phyloP scores from a whole-genome alignment of 2,329 filamentous ascomycete species.

The Xylariaceae sp. region DNA sequence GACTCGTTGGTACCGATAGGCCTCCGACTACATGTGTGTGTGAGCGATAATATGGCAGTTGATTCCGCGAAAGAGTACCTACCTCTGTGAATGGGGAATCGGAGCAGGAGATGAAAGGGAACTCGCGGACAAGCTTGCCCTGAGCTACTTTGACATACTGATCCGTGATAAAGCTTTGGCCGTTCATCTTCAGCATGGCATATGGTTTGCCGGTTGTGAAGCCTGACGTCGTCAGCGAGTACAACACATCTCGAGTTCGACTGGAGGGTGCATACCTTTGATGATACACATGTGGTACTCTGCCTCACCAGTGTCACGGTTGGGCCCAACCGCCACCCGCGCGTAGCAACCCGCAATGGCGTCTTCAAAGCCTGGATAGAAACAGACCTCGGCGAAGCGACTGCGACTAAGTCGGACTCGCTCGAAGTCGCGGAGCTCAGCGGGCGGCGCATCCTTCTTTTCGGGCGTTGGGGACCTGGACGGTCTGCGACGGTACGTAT shows the following conservation, averaged over 20 bases:
- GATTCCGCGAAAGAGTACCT: conserved; percentile 22
- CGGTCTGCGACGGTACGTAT: conserved; percentile 44
- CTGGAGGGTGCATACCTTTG: conserved; percentile 57
- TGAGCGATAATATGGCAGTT: conserved; percentile 16
- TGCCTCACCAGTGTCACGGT: conserved; percentile 63
- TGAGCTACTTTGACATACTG: conserved; percentile 79
- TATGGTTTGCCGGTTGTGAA: conserved; percentile 80
- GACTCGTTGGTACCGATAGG: conserved; percentile 73
- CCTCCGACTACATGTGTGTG: conserved; percentile 58
- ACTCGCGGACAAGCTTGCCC: conserved; percentile 78
- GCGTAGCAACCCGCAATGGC: conserved; percentile 80
- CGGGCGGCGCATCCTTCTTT: conserved; percentile 62
- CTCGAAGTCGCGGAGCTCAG: conserved; percentile 77
- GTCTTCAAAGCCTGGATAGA: conserved; percentile 84
- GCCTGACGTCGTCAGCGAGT: conserved; percentile 41
- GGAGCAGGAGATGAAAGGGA: conserved; percentile 87
- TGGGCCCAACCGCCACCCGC: conserved; percentile 76
- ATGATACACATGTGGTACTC: conserved; percentile 87
- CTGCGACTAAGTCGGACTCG: conserved; percentile 77
- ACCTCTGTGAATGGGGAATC: conserved; percentile 82
- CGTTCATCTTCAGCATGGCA: conserved; percentile 69
- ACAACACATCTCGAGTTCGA: no score
- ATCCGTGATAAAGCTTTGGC: conserved; percentile 76
- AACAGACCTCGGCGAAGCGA: conserved; percentile 87
- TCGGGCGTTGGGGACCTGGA: conserved; percentile 51